Percentiles rank a stretch among this genome's conserved stretches.
Conservation (phyloP, 495 filamentous ascomycete species). For the Aspergillus saccharolyticus region DNA sequence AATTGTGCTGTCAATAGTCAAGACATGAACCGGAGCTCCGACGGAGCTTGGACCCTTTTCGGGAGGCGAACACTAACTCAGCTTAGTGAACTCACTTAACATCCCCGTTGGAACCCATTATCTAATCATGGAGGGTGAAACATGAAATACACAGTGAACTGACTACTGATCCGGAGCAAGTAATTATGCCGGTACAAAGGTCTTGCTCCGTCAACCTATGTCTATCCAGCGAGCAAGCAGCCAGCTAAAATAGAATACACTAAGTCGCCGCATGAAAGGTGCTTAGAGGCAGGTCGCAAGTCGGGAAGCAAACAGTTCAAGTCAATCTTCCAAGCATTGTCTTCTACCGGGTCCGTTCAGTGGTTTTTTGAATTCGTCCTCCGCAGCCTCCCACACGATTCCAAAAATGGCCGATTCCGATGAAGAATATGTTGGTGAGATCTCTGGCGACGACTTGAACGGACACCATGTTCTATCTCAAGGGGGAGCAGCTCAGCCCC, state of each 20-base stretch:
- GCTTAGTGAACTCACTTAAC: no score
- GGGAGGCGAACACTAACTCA: slow-evolving; percentile 48
- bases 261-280: no score
- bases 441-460: slow-evolving; percentile 82
- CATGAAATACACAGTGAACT: no score
- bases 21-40: slow-evolving; percentile 22
- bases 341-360: no score
- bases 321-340: background rate
- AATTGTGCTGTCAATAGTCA: no score
- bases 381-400: background rate
- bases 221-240: no score
- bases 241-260: no score
- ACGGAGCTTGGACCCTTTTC: slow-evolving; percentile 63
- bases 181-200: no score
- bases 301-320: background rate
- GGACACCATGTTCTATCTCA: slow-evolving; percentile 46
- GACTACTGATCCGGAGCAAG: no score
- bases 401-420: slow-evolving; percentile 55
- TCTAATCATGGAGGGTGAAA: background rate
- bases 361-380: slow-evolving; percentile 9
- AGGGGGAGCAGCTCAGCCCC: slow-evolving; percentile 22
- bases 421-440: slow-evolving; percentile 73
- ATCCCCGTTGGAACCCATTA: no score
- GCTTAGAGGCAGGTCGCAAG: no score
- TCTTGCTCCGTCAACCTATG: no score